A percentile compares a stretch with the other conserved stretches of the same genome.
These are phyloP conservation scores for Exophiala xenobiotica DNA, from an alignment of 2,329 filamentous ascomycete genomes.

Conservation along the genomic window DNA sequence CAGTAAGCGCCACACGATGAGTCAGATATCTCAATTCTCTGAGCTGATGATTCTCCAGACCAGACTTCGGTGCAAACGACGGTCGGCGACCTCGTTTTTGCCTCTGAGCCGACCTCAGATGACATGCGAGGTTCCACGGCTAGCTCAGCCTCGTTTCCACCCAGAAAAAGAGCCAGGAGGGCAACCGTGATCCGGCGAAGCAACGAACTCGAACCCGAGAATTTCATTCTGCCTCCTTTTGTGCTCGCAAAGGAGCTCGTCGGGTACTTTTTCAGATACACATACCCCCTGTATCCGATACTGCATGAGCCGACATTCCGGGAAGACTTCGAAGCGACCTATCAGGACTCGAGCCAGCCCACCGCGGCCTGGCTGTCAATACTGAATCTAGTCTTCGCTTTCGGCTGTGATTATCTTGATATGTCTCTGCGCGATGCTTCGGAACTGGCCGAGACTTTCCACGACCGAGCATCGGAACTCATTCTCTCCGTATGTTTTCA, in stretches of 20 bases:
- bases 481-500: not conserved
- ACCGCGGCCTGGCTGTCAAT: not conserved
- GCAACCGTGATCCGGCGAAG: not conserved
- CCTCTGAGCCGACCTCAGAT: not conserved
- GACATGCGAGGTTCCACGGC: not conserved
- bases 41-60: not conserved
- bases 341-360: not conserved
- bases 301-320: not conserved
- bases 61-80: not conserved
- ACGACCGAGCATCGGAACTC: not conserved
- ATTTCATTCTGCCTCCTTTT: not conserved
- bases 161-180: not conserved
- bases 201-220: not conserved
- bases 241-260: not conserved
- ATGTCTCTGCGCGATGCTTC: not conserved
- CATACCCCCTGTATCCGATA: not conserved
- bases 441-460: not conserved
- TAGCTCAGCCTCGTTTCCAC: not conserved
- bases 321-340: not conserved
- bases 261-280: not conserved
- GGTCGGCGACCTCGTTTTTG: not conserved
- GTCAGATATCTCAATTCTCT: not conserved
- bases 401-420: not conserved
- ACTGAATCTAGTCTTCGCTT: not conserved
- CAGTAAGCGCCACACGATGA: not conserved